phyloP scores from a whole-genome alignment of 2,329 filamentous ascomycete species.

The Elsinoe necatrix region DNA sequence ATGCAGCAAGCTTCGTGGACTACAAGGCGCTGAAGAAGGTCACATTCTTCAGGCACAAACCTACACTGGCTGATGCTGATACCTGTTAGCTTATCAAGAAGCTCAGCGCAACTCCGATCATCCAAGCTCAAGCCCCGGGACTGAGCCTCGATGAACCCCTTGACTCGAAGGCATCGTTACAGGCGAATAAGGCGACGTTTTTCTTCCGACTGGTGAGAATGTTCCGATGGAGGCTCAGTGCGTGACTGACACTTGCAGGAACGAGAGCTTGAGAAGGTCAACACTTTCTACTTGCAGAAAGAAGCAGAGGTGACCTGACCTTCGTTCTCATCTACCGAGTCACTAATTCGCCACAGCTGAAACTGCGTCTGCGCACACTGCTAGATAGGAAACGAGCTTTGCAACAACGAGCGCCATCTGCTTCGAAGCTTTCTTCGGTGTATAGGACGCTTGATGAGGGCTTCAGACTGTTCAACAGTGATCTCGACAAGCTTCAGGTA shows the following conservation, averaged over 20 bases:
- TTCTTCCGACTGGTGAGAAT: conserved; percentile 84
- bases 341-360: conserved; percentile 54
- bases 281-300: conserved; percentile 94
- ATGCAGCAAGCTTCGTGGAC: conserved; percentile 97
- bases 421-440: conserved; percentile 81
- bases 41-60: conserved; percentile 20
- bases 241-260: conserved; percentile 50
- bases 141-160: conserved; percentile 36
- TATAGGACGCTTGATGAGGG: conserved; percentile 94
- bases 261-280: conserved; percentile 96
- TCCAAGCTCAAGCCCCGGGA: conserved; percentile 54
- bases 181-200: conserved; percentile 97
- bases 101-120: conserved; percentile 80
- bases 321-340: neutral
- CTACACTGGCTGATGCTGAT: conserved; percentile 23
- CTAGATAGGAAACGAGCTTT: conserved; percentile 92
- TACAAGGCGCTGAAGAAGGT: conserved; percentile 99
- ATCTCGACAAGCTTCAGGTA: conserved; percentile 83
- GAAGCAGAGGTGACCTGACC: conserved; percentile 77
- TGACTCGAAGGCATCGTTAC: conserved; percentile 80
- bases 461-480: conserved; percentile 92
- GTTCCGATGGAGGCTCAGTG: neutral
- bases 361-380: conserved; percentile 82
- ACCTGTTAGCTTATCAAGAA: conserved; percentile 83
- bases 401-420: conserved; percentile 61